A percentile compares a stretch with the other conserved stretches of the same genome.
These are phyloP conservation scores for Chiua virens DNA, from an alignment of 768 basidiomycete species.

Conservation along the genomic window DNA sequence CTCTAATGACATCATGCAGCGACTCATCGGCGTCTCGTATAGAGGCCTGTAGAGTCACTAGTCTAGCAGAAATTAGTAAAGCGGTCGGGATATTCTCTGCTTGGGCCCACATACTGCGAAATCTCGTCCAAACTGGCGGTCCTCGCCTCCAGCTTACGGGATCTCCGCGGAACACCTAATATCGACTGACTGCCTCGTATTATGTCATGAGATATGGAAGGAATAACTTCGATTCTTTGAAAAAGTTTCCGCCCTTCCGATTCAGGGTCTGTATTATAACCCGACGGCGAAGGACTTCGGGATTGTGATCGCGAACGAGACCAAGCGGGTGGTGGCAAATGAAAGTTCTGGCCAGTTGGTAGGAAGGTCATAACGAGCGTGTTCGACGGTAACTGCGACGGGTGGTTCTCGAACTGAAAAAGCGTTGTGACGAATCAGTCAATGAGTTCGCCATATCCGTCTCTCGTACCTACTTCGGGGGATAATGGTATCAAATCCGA, in stretches of 20 bases:
- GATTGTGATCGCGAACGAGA: slow-evolving; percentile 26
- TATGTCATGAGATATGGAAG: slow-evolving; percentile 21
- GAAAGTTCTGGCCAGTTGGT: slow-evolving; percentile 60
- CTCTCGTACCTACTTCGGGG: slow-evolving; percentile 52
- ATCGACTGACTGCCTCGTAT: slow-evolving; percentile 12
- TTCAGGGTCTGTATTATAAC: slow-evolving; percentile 77
- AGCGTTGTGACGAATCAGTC: slow-evolving; percentile 8
- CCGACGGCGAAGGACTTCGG: slow-evolving; percentile 59
- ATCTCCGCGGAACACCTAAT: slow-evolving; percentile 18
- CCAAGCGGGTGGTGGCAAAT: slow-evolving; percentile 44
- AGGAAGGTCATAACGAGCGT: slow-evolving; percentile 66
- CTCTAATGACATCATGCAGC: slow-evolving; percentile 46
- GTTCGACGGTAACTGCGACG: slow-evolving; percentile 64
- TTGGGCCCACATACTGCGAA: slow-evolving; percentile 53
- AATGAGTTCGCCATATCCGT: slow-evolving; percentile 5
- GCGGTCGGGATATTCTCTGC: not conserved
- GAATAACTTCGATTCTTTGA: slow-evolving; percentile 23
- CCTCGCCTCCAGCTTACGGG: slow-evolving; percentile 32
- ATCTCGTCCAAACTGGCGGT: slow-evolving; percentile 70
- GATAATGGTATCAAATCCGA: slow-evolving; percentile 56
- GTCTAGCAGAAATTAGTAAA: slow-evolving; percentile 34
- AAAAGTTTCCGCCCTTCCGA: slow-evolving; percentile 45
- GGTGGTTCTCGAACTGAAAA: slow-evolving; percentile 37
- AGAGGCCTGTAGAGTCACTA: slow-evolving; percentile 52
- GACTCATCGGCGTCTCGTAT: slow-evolving; percentile 52